Percentiles rank a stretch among this genome's conserved stretches.
Conservation (phyloP, 2,329 filamentous ascomycete species). For the Fusarium verticillioides region DNA sequence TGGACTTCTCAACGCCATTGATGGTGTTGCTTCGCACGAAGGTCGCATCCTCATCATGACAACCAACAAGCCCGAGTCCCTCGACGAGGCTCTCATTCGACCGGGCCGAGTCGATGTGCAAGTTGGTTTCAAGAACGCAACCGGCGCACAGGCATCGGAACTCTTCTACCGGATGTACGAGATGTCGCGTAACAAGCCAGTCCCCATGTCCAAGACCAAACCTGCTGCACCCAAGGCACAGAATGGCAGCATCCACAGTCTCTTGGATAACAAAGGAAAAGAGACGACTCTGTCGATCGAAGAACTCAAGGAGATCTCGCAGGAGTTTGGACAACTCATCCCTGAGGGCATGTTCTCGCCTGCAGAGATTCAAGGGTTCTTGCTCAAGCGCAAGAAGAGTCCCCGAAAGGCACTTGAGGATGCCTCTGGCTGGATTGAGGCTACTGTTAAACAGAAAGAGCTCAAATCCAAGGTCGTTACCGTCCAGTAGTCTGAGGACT, state of each 20-base stretch:
- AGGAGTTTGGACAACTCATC: conserved; percentile 63
- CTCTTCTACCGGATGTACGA: conserved; percentile 72
- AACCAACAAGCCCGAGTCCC: conserved; percentile 77
- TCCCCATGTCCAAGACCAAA: conserved; percentile 11
- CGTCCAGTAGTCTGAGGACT: conserved; percentile 55
- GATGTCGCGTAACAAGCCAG: conserved; percentile 44
- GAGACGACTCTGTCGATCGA: conserved; percentile 47
- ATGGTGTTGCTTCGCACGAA: conserved; percentile 83
- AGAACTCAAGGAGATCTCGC: conserved; percentile 59
- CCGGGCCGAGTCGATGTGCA: conserved; percentile 79
- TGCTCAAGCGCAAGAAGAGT: conserved; percentile 70
- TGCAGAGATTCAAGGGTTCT: conserved; percentile 73
- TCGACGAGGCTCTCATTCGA: conserved; percentile 79
- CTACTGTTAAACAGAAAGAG: conserved; percentile 61
- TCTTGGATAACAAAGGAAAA: conserved; percentile 1
- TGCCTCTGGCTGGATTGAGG: conserved; percentile 64
- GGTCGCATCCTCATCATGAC: conserved; percentile 86
- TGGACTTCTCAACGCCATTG: conserved; percentile 84
- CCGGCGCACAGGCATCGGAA: conserved; percentile 65
- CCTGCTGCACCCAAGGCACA: neutral
- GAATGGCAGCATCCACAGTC: conserved; percentile 17
- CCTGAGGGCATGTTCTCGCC: conserved; percentile 65
- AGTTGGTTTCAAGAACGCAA: conserved; percentile 71
- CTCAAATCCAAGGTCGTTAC: conserved; percentile 59
- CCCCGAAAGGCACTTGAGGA: conserved; percentile 66